Percentiles rank a stretch among this genome's conserved stretches.
Evolutionary conservation across 495 filamentous ascomycete genomes (phyloP).

Genomic region (Lichina pygmaea): DNA sequence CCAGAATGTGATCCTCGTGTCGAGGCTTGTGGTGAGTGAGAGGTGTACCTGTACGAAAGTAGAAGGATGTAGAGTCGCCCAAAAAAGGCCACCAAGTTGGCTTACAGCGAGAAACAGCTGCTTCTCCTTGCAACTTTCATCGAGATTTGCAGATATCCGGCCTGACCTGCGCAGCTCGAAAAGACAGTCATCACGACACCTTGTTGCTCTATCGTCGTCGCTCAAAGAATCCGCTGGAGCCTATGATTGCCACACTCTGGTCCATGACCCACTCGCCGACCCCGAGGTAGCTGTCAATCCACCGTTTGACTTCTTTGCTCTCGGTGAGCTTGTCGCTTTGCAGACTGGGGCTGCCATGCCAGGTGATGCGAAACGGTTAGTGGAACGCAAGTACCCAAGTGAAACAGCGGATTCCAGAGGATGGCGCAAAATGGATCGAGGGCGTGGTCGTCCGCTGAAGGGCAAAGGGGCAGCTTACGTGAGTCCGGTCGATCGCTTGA

Average conservation of each 20-base stretch:
- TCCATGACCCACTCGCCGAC: slow-evolving; percentile 98
- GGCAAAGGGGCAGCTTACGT: slow-evolving; percentile 41
- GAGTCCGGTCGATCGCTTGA: slow-evolving; percentile 86
- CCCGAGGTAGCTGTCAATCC: slow-evolving; percentile 84
- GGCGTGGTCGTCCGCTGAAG: not conserved
- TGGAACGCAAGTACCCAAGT: not conserved
- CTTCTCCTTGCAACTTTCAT: too few species aligned
- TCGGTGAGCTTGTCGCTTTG: slow-evolving; percentile 66
- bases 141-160: too few species aligned
- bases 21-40: too few species aligned
- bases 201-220: slow-evolving; percentile 24
- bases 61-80: too few species aligned
- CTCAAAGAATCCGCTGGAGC: slow-evolving; percentile 72
- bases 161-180: too few species aligned
- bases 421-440: slow-evolving; percentile 2
- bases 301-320: slow-evolving; percentile 62
- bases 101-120: too few species aligned
- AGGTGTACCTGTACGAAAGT: too few species aligned
- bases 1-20: too few species aligned
- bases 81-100: too few species aligned
- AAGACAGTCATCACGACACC: too few species aligned
- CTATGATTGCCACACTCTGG: slow-evolving; percentile 72
- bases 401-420: too few species aligned
- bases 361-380: slow-evolving; percentile 10
- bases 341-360: slow-evolving; percentile 47